Evolutionary conservation across 352 stramenopile genomes (phyloP).

Genomic region (Phytophthora tentaculata): DNA sequence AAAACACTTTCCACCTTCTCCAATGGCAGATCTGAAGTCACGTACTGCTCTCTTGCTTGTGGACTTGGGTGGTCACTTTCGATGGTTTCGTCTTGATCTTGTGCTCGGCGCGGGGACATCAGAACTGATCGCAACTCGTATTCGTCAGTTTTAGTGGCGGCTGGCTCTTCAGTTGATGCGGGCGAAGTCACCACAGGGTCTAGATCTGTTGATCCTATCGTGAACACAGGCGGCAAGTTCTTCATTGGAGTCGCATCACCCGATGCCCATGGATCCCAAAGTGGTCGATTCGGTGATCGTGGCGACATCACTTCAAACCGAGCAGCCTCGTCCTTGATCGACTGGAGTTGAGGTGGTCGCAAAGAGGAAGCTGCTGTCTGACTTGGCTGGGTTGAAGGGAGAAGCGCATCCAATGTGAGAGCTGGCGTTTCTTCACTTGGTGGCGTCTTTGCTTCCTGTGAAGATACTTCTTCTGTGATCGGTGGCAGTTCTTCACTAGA

Average conservation of each 20-base stretch:
- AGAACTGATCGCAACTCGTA: slow-evolving; percentile 39
- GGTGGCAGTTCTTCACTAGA: slow-evolving; percentile 1
- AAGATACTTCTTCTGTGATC: slow-evolving; percentile 11
- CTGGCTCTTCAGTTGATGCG: neutral
- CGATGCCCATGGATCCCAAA: slow-evolving; percentile 50
- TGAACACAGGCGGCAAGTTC: slow-evolving; percentile 30
- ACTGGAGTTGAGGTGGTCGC: slow-evolving; percentile 2
- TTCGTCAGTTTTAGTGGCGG: slow-evolving; percentile 1
- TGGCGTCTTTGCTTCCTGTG: neutral
- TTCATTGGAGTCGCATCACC: slow-evolving; percentile 37
- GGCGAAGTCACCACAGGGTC: slow-evolving; percentile 9
- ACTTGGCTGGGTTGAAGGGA: neutral
- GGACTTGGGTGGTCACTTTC: neutral
- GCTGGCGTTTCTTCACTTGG: neutral
- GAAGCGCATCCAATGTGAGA: slow-evolving; percentile 5
- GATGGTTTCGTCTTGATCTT: neutral
- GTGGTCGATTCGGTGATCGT: slow-evolving; percentile 23
- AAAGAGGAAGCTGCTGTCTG: neutral
- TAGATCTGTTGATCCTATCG: slow-evolving; percentile 22
- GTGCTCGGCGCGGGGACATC: slow-evolving; percentile 19
- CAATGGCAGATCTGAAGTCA: neutral
- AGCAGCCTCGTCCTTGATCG: slow-evolving; percentile 11
- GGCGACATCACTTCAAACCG: slow-evolving; percentile 24
- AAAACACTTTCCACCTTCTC: neutral
- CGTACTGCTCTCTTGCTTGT: neutral